A percentile compares a stretch with the other conserved stretches of the same genome.
phyloP scores from a whole-genome alignment of 129 eudicot species.

The Escallonia rubra region DNA sequence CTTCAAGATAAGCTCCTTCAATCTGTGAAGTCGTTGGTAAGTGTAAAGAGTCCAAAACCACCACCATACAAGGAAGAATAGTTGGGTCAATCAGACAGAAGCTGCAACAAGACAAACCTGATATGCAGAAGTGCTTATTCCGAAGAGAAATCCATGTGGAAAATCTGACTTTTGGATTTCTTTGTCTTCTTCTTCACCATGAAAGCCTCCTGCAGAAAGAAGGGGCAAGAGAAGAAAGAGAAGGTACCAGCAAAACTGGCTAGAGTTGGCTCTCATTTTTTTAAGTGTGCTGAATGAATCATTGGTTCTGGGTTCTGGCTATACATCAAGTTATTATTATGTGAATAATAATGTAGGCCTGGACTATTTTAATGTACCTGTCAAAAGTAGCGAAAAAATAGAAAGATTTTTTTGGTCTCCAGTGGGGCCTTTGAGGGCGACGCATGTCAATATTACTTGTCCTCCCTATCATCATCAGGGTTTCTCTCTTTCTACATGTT shows the following conservation, averaged over 20 bases:
- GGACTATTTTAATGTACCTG: too few species aligned
- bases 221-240: background rate
- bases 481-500: too few species aligned
- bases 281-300: too few species aligned
- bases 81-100: background rate
- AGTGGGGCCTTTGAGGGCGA: too few species aligned
- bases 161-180: constrained; percentile 25
- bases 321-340: too few species aligned
- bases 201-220: background rate
- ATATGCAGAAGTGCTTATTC: constrained; percentile 46
- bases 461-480: too few species aligned
- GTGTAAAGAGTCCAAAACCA: background rate
- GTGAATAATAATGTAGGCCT: too few species aligned
- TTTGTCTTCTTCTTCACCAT: background rate
- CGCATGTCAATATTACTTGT: too few species aligned
- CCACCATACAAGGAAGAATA: background rate
- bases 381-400: too few species aligned
- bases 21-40: constrained; percentile 32
- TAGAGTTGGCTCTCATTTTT: background rate
- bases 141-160: constrained; percentile 39
- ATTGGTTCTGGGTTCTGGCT: too few species aligned
- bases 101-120: constrained; percentile 25
- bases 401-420: too few species aligned
- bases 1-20: constrained; percentile 86
- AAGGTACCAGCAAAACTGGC: background rate